Conservation (phyloP, 2,329 filamentous ascomycete genomes). For the Penicillium oxalicum region DNA sequence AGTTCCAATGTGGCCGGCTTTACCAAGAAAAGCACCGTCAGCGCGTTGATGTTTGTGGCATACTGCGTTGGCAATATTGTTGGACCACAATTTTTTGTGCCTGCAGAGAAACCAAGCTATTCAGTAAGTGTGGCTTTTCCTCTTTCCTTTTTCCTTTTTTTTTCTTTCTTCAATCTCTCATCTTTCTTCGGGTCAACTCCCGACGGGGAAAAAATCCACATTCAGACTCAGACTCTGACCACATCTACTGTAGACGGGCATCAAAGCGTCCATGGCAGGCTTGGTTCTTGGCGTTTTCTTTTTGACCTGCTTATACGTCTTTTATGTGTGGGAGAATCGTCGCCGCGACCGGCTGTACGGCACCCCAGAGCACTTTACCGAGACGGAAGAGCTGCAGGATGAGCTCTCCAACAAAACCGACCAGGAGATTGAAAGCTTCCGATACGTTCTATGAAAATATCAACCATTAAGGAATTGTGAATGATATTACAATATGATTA, state of each 20-base stretch:
- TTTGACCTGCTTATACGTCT: constrained; percentile 23
- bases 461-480: not conserved
- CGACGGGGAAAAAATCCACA: not conserved
- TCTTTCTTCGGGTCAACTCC: not conserved
- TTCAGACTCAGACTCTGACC: too few relatives aligned
- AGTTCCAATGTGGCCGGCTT: constrained; percentile 34
- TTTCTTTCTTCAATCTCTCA: too few relatives aligned
- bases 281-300: constrained; percentile 27
- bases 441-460: constrained; percentile 25
- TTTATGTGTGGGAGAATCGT: constrained; percentile 29
- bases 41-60: constrained; percentile 46
- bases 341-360: constrained; percentile 26
- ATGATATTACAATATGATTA: not conserved
- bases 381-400: constrained; percentile 23
- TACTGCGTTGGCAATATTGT: constrained; percentile 33
- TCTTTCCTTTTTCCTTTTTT: too few relatives aligned
- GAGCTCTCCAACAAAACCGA: constrained; percentile 34
- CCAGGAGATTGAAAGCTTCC: constrained; percentile 30
- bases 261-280: constrained; percentile 28
- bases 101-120: constrained; percentile 28
- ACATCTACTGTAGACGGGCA: constrained; percentile 24
- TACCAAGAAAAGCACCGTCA: constrained; percentile 31
- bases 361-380: constrained; percentile 18
- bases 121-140: constrained; percentile 16
- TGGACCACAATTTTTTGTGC: constrained; percentile 30